phyloP scores from a whole-genome alignment of 345 rosid species.

The Gossypioides kirkii region DNA sequence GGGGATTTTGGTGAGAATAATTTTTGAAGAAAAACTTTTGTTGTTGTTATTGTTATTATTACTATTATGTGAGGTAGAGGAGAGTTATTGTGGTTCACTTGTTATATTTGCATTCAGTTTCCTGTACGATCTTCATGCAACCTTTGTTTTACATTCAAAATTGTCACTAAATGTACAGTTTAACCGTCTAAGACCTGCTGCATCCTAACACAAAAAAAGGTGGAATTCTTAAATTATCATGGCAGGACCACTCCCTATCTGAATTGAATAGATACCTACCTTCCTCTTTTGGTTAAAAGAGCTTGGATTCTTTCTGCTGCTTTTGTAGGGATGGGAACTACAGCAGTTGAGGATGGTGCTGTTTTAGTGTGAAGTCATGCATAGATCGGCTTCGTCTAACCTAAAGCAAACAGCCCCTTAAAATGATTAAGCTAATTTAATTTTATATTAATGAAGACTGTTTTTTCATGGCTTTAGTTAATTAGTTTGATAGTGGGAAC shows the following conservation, averaged over 20 bases:
- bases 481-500: not conserved
- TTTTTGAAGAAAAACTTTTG: not conserved
- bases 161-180: not conserved
- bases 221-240: not conserved
- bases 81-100: slow-evolving; percentile 1
- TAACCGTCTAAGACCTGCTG: not conserved
- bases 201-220: not conserved
- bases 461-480: not conserved
- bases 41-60: not conserved
- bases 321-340: not conserved
- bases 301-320: not conserved
- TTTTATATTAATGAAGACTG: not conserved
- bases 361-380: not conserved
- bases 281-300: not conserved
- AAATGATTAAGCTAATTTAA: slow-evolving; percentile 1
- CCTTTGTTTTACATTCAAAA: not conserved
- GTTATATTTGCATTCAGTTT: not conserved
- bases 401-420: not conserved
- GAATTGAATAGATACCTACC: not conserved
- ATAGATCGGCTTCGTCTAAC: not conserved
- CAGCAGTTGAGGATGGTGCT: not conserved
- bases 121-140: not conserved
- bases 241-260: not conserved
- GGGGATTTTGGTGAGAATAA: not conserved
- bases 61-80: not conserved